Base-by-base conservation (phyloP, 805 yeast genomes). In the Ogataea pini region DNA sequence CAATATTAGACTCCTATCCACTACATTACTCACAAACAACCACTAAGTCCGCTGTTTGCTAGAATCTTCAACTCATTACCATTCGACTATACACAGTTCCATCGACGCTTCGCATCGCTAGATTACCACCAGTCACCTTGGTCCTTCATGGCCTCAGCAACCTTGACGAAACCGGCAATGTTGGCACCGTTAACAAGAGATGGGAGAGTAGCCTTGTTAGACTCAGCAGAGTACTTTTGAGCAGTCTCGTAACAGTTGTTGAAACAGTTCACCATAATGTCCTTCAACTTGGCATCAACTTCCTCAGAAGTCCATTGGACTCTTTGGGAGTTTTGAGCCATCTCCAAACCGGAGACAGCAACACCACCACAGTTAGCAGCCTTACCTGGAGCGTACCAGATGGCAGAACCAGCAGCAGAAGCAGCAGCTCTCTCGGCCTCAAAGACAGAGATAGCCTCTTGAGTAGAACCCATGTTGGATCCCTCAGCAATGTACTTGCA, bases 321-420 rank as follows among this genome's bases (percentile, higher is more conserved):
- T 79, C 97, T 87, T 71, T 86, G 95, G 50, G 97, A 89, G 88
- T 92, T 94, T 79, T 92, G 99, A 58, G 98, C 97, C 99, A 92
- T 94, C 80, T 92, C 99, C 60, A 92, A 81, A 68, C 97, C 98
- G 51, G 97, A 89, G 50, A 91, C 97, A 50, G 97, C 96, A 63
- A 92, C 99, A 84, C 99, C 99, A 77, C 98, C 99, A 77, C 95
- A 86, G 84, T 92, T 92, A 66, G 97, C 92, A 62, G 97, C 97
- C 83, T 92, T 92, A 76, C 97, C 98, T 70, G 97, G 97, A 65
- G 96, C 98, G 76, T 91, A 92, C 99, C 99, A 92, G 73, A 90
- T 88, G 54, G 82, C 76, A 49, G 76, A 59, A 50, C 73, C 65
- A 40, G 72, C 64, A 36, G 69, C 39, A 16, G 67, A 31, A 44